Percentiles rank a stretch among this genome's conserved stretches.
phyloP scores from a whole-genome alignment of 306 rosid species.

The Dalbergia oliveri region DNA sequence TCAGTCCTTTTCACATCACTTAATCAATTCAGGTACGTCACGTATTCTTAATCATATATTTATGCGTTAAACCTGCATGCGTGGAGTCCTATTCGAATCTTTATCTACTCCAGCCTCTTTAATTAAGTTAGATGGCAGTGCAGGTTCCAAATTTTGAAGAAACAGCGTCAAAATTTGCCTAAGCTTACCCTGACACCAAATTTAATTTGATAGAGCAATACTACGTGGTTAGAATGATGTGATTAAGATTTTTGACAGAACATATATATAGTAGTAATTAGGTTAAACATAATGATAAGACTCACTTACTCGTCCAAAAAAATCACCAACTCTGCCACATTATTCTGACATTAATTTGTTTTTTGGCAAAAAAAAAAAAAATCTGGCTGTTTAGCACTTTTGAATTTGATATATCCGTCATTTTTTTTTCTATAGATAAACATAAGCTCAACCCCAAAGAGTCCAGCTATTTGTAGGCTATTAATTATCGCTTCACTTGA shows the following conservation, averaged over 20 bases:
- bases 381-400: too few species aligned
- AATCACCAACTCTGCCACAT: too few species aligned
- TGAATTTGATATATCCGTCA: too few species aligned
- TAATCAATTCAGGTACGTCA: background rate
- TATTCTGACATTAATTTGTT: too few species aligned
- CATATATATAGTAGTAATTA: too few species aligned
- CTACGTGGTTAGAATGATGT: background rate
- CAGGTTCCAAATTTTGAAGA: background rate
- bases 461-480: too few species aligned
- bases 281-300: too few species aligned
- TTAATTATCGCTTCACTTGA: background rate
- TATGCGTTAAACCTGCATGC: background rate
- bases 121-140: background rate
- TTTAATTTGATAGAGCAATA: background rate
- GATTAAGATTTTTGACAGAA: too few species aligned
- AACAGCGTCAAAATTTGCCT: background rate
- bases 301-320: too few species aligned
- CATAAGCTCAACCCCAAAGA: too few species aligned
- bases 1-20: background rate
- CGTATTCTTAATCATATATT: background rate
- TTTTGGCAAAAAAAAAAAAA: too few species aligned
- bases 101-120: background rate
- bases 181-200: background rate
- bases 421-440: too few species aligned
- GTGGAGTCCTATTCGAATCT: background rate